A percentile compares a stretch with the other conserved stretches of the same genome.
phyloP scores from a whole-genome alignment of 768 basidiomycete genomes.

The Lanmaoa rubissima region DNA sequence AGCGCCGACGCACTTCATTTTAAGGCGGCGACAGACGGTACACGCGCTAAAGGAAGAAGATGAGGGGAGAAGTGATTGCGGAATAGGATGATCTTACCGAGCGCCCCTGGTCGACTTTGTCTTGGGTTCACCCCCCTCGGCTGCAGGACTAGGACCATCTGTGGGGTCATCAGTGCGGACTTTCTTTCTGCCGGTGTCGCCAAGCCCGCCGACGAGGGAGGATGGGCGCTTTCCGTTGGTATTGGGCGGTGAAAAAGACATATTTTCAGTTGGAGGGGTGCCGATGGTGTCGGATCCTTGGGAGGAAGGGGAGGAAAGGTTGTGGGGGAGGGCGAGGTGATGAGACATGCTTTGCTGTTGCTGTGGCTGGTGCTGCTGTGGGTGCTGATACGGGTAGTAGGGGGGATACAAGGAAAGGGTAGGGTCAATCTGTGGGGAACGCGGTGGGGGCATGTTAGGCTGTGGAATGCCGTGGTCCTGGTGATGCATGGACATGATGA shows the following conservation, averaged over 20 bases:
- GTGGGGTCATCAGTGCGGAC: slow-evolving; percentile 53
- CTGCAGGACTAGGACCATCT: slow-evolving; percentile 48
- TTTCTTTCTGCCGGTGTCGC: slow-evolving; percentile 53
- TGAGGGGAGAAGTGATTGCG: slow-evolving; percentile 6
- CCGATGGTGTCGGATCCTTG: slow-evolving; percentile 76
- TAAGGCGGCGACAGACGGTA: slow-evolving; percentile 86
- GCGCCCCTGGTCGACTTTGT: slow-evolving; percentile 87
- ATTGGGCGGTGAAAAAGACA: slow-evolving; percentile 50
- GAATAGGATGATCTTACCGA: slow-evolving; percentile 46
- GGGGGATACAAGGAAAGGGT: slow-evolving; percentile 63
- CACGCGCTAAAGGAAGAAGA: slow-evolving; percentile 60
- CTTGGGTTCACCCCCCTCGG: slow-evolving; percentile 66
- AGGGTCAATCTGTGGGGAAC: slow-evolving; percentile 69
- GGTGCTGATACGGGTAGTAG: slow-evolving; percentile 58
- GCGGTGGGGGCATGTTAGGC: slow-evolving; percentile 43
- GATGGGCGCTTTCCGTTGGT: slow-evolving; percentile 67
- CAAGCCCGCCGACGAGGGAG: slow-evolving; percentile 38
- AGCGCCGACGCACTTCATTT: slow-evolving; percentile 92
- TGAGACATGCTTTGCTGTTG: slow-evolving; percentile 50
- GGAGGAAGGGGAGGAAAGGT: slow-evolving; percentile 75
- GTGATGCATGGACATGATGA: slow-evolving; percentile 42
- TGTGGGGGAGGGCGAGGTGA: slow-evolving; percentile 55
- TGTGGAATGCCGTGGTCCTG: slow-evolving; percentile 42
- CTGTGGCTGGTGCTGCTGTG: slow-evolving; percentile 41
- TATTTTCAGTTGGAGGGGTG: slow-evolving; percentile 66